Conservation (phyloP, 2,329 filamentous ascomycete species). For the Ophiostoma ulmi region DNA sequence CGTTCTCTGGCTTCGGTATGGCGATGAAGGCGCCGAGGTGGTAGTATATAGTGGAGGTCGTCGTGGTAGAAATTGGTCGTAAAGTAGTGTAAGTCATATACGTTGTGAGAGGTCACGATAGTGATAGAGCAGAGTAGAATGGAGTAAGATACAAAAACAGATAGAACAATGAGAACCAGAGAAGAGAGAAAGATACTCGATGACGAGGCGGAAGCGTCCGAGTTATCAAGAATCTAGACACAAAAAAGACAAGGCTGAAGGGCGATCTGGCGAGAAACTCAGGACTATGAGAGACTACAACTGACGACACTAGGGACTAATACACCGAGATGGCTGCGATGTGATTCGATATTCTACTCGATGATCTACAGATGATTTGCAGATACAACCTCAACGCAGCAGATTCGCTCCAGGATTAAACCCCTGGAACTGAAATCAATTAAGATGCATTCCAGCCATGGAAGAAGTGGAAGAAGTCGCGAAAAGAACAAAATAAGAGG, state of each 20-base stretch:
- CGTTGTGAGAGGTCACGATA: not conserved
- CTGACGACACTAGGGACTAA: not conserved
- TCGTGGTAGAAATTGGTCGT: not conserved
- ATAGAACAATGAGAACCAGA: not conserved
- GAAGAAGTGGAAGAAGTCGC: not conserved
- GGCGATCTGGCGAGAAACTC: not conserved
- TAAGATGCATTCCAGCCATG: slow-evolving; percentile 7
- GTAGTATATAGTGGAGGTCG: not conserved
- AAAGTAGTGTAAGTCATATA: not conserved
- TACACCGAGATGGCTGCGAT: not conserved
- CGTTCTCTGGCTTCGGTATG: not conserved
- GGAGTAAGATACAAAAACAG: not conserved
- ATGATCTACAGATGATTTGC: not conserved
- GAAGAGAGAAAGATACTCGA: not conserved
- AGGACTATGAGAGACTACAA: not conserved
- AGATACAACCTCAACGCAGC: slow-evolving; percentile 6
- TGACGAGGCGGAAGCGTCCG: not conserved
- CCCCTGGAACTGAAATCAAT: not conserved
- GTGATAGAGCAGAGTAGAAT: not conserved
- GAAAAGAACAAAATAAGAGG: not conserved
- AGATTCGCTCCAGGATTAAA: not conserved
- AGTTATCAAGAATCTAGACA: not conserved
- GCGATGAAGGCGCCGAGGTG: slow-evolving; percentile 5
- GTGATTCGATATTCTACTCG: not conserved
- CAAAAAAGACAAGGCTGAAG: slow-evolving; percentile 7